A percentile compares a stretch with the other conserved stretches of the same genome.
Evolutionary conservation across 2,329 filamentous ascomycete species (phyloP).

Genomic region (Cladosporium cucumerinum): DNA sequence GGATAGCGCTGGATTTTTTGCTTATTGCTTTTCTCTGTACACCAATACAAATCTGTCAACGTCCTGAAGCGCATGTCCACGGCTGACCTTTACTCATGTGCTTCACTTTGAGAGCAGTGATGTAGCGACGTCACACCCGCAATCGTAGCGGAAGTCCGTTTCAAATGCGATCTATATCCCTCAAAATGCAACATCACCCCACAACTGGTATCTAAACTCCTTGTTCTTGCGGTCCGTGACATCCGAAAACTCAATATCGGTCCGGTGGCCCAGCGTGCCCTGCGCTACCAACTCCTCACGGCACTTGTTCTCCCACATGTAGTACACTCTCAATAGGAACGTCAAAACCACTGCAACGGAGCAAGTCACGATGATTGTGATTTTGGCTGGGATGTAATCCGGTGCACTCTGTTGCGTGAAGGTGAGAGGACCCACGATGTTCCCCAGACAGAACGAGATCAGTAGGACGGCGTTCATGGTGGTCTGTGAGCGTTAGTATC

Average conservation of each 20-base stretch:
- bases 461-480: conserved; percentile 35
- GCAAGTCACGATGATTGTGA: conserved; percentile 39
- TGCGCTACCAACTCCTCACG: conserved; percentile 27
- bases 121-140: background rate
- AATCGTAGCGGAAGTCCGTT: background rate
- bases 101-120: background rate
- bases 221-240: conserved; percentile 32
- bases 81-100: background rate
- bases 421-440: conserved; percentile 40
- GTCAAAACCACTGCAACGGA: conserved; percentile 39
- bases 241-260: conserved; percentile 26
- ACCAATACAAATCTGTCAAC: background rate
- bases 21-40: background rate
- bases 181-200: background rate
- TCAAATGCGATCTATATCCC: background rate
- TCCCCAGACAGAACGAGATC: conserved; percentile 31
- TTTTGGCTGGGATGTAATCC: conserved; percentile 43
- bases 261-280: conserved; percentile 13
- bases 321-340: conserved; percentile 49
- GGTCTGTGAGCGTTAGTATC: conserved; percentile 36
- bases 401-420: conserved; percentile 38
- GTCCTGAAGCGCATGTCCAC: background rate
- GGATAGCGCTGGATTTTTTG: background rate
- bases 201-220: conserved; percentile 26
- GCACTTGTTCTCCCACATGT: conserved; percentile 44